Base-by-base conservation (phyloP, 768 basidiomycete genomes). In the Lactarius psammicola region DNA sequence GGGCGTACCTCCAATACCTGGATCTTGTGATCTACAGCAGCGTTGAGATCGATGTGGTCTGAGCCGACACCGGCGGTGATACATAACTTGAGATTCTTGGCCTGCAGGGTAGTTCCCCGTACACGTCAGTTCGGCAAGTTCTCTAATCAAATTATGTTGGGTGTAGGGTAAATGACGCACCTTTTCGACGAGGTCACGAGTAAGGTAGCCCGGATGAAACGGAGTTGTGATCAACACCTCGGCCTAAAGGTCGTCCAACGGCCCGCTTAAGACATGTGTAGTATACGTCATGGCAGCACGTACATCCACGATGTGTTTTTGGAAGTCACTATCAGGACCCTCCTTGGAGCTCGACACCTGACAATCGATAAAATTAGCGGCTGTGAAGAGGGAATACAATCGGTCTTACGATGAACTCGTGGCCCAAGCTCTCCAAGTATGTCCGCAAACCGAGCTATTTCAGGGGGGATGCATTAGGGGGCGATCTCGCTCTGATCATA, bases 51-150 rank as follows among this genome's bases (percentile, higher is more conserved):
- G 69, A 94, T 86, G 79, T 91, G 92, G 78, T 95, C 94, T 23
- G 90, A 92, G 13, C 93, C 92, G 56, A 94, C 92, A 75, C 92
- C 92, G 65, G 94, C 94, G 28, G 94, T 97, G 72, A 95, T 84
- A 72, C 90, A 92, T 63, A 95, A 75, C 78, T 93, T 95, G 67
- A 97, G 84, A 71, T 95, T 94, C 78, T 89, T 89, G 36, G 94
- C 92, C 84, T 92, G 62, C 74, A 26, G 20, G 44, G n/a, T 28
- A 13, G 34, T 18, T 31, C 56, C 30, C 56, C 31, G 13, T 26
- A 44, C 20, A 49, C 67, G 17, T 58, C 38, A 68, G 42, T 61
- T 30, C 57, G 54, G 46, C 63, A 56, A 36, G 66, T 26, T 56
- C 60, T 49, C 7, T 51, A 60, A n/a, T 42, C 55, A 33, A 26